A percentile compares a stretch with the other conserved stretches of the same genome.
phyloP scores from a whole-genome alignment of 768 basidiomycete genomes.

The Boletus sp. region DNA sequence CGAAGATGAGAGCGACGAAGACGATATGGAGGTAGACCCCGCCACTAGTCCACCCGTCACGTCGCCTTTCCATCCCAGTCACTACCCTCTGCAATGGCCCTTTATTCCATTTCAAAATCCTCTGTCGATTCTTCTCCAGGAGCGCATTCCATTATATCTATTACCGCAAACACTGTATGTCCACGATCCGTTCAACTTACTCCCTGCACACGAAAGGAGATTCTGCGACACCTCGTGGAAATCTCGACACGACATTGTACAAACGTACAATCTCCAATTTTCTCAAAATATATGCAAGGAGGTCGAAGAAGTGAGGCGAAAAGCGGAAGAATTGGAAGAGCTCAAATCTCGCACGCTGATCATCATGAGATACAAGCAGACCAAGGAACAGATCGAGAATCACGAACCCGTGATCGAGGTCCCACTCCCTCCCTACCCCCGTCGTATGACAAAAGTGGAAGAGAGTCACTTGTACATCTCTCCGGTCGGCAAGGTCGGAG shows the following conservation, averaged over 20 bases:
- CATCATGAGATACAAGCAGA: slow-evolving; percentile 22
- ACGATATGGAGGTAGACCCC: not conserved
- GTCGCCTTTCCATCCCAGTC: slow-evolving; percentile 24
- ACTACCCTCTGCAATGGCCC: slow-evolving; percentile 41
- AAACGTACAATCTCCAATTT: slow-evolving; percentile 31
- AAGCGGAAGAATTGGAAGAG: slow-evolving; percentile 10
- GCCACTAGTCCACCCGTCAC: slow-evolving; percentile 6
- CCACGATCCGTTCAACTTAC: slow-evolving; percentile 42
- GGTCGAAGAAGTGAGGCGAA: slow-evolving; percentile 1
- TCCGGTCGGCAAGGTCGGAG: slow-evolving; percentile 35
- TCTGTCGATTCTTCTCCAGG: slow-evolving; percentile 28
- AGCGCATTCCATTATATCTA: slow-evolving; percentile 33
- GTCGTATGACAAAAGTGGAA: slow-evolving; percentile 19
- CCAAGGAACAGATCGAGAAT: slow-evolving; percentile 23
- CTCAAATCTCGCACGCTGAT: slow-evolving; percentile 17
- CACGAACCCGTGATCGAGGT: slow-evolving; percentile 31
- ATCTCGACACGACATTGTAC: slow-evolving; percentile 30
- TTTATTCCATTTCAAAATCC: slow-evolving; percentile 34
- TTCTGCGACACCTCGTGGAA: slow-evolving; percentile 23
- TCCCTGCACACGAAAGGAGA: slow-evolving; percentile 14
- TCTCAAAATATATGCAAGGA: not conserved
- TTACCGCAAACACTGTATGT: slow-evolving; percentile 44
- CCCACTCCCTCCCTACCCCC: slow-evolving; percentile 26
- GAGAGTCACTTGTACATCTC: slow-evolving; percentile 53
- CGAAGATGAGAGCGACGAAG: too few species aligned